Conservation (phyloP, 108 stramenopile genomes). For the Pseudonitzschia multistriata region DNA sequence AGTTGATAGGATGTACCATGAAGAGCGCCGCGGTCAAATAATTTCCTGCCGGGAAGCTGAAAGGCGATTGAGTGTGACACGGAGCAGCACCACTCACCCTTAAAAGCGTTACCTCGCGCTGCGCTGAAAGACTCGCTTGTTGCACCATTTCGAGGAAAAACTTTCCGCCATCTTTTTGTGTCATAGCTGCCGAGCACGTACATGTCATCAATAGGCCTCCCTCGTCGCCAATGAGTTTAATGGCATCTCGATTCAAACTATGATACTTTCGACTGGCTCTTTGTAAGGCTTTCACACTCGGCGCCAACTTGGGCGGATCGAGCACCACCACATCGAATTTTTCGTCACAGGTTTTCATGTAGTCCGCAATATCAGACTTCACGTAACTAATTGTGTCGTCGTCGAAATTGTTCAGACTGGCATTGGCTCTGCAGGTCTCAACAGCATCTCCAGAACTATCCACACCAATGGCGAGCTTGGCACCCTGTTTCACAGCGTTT, state of each 20-base stretch:
- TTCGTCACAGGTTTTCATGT: constrained; percentile 52
- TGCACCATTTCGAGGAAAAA: constrained; percentile 76
- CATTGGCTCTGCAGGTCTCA: constrained; percentile 66
- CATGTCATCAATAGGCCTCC: constrained; percentile 93
- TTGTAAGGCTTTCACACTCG: constrained; percentile 57
- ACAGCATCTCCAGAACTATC: constrained; percentile 88
- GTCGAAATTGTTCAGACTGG: constrained; percentile 66
- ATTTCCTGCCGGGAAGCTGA: constrained; percentile 69
- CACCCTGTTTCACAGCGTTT: constrained; percentile 74
- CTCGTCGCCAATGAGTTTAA: constrained; percentile 63
- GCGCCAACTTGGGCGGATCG: constrained; percentile 96
- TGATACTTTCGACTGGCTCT: constrained; percentile 87
- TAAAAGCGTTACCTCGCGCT: constrained; percentile 62
- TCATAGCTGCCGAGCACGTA: constrained; percentile 94
- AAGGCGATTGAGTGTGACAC: constrained; percentile 80
- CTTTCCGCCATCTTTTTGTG: constrained; percentile 86
- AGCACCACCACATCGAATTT: constrained; percentile 84
- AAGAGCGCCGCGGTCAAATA: constrained; percentile 84
- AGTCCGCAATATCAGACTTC: constrained; percentile 75
- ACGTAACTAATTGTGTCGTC: constrained; percentile 53
- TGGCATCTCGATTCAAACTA: constrained; percentile 85
- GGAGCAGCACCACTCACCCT: constrained; percentile 72
- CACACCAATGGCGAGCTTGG: constrained; percentile 59
- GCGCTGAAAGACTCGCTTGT: constrained; percentile 64
- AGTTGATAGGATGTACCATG: constrained; percentile 39